A percentile compares a stretch with the other conserved stretches of the same genome.
These are phyloP conservation scores for Picochlorum costavermella DNA, from an alignment of 139 green algal genomes.

Conservation along the genomic window DNA sequence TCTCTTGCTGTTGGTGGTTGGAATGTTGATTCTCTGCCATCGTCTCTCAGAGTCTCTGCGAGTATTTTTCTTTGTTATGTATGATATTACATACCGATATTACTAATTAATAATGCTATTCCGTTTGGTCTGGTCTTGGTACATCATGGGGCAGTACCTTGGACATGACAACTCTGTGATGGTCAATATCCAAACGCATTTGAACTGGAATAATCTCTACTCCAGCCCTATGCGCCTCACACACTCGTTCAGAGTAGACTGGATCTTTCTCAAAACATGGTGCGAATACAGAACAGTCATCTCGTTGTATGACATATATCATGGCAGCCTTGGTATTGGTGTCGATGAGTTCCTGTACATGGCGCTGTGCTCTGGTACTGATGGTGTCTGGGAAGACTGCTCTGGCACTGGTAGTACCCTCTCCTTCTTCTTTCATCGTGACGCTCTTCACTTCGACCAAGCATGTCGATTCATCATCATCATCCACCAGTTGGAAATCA, in stretches of 20 bases:
- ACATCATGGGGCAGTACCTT: no score
- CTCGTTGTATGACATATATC: slow-evolving; percentile 50
- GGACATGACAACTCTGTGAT: no score
- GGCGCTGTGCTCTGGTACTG: slow-evolving; percentile 40
- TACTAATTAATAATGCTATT: neutral
- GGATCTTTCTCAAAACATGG: slow-evolving; percentile 45
- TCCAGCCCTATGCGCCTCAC: slow-evolving; percentile 21
- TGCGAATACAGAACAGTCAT: slow-evolving; percentile 43
- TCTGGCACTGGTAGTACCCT: no score
- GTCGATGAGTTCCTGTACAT: slow-evolving; percentile 39
- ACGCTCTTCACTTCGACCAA: slow-evolving; percentile 59
- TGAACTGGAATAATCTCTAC: slow-evolving; percentile 33
- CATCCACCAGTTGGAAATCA: slow-evolving; percentile 29
- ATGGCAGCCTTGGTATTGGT: slow-evolving; percentile 18
- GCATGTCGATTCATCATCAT: slow-evolving; percentile 1
- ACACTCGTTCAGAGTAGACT: slow-evolving; percentile 33
- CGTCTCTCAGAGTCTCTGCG: no score
- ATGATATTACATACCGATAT: neutral
- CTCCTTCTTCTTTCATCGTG: slow-evolving; percentile 34
- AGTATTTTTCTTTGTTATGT: neutral
- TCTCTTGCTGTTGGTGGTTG: no score
- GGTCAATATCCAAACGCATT: slow-evolving; percentile 7
- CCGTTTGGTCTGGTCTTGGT: no score
- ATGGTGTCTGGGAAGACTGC: slow-evolving; percentile 60
- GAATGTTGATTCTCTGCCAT: no score